phyloP scores from a whole-genome alignment of 2,329 filamentous ascomycete genomes.

The Aspergillus floridensis region DNA sequence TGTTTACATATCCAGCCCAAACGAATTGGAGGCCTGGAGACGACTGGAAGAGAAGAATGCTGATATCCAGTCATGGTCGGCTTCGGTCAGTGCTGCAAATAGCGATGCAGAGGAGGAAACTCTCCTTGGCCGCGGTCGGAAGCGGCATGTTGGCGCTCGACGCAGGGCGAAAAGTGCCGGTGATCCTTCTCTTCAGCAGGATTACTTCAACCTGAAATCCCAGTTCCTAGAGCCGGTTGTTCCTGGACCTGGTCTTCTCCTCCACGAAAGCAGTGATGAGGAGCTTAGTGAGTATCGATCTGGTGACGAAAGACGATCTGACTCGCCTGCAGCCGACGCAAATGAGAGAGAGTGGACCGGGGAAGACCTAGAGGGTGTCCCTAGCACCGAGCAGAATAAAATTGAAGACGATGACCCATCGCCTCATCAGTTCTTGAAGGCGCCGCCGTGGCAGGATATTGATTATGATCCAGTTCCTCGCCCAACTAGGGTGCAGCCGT shows the following conservation, averaged over 20 bases:
- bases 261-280: constrained; percentile 45
- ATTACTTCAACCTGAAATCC: constrained; percentile 34
- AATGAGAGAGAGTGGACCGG: constrained; percentile 24
- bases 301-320: constrained; percentile 24
- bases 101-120: constrained; percentile 38
- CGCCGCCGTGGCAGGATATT: constrained; percentile 52
- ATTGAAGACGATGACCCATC: constrained; percentile 32
- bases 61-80: constrained; percentile 55
- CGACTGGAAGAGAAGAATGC: constrained; percentile 51
- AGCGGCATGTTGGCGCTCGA: constrained; percentile 26
- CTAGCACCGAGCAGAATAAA: constrained; percentile 22
- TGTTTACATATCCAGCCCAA: constrained; percentile 47
- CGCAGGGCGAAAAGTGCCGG: constrained; percentile 49
- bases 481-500: constrained; percentile 45
- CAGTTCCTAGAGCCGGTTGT: constrained; percentile 38
- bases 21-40: constrained; percentile 50
- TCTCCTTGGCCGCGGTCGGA: constrained; percentile 20
- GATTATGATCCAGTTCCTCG: constrained; percentile 29
- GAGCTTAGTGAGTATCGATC: constrained; percentile 28
- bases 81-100: constrained; percentile 48
- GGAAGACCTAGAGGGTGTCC: constrained; percentile 22
- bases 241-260: constrained; percentile 52
- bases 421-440: constrained; percentile 37
- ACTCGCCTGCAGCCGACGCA: constrained; percentile 26
- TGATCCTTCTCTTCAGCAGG: constrained; percentile 32